Conservation (phyloP, 1,284 basidiomycete genomes). For the Inonotus hispidus region DNA sequence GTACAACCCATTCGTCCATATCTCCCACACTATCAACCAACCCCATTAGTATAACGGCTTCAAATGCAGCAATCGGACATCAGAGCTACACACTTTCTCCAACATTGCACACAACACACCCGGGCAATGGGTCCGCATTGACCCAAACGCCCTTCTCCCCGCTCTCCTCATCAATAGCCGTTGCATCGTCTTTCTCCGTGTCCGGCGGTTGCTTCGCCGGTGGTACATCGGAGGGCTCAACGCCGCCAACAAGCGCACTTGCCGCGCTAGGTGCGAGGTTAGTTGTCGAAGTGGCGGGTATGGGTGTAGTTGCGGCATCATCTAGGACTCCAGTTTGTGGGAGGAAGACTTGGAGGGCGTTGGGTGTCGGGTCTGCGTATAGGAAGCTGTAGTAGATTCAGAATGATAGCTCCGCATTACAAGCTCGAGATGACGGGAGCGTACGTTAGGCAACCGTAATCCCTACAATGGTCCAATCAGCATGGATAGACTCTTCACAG, state of each 20-base stretch:
- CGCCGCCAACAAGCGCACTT: constrained; percentile 3
- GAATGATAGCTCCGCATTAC: neutral
- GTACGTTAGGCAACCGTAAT: constrained; percentile 84
- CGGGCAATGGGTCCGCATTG: constrained; percentile 70
- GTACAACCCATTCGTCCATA: constrained; percentile 80
- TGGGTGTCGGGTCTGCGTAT: constrained; percentile 70
- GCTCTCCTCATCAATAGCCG: constrained; percentile 43
- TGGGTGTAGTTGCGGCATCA: constrained; percentile 27
- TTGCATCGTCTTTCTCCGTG: neutral
- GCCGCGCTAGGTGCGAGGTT: constrained; percentile 17
- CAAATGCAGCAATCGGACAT: neutral
- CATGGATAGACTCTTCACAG: constrained; percentile 3
- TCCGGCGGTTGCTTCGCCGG: neutral
- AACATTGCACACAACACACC: constrained; percentile 77
- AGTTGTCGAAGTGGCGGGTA: constrained; percentile 2
- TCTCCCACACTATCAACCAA: constrained; percentile 64
- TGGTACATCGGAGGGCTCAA: neutral
- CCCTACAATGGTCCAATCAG: constrained; percentile 37
- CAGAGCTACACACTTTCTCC: constrained; percentile 64
- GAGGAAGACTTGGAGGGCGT: constrained; percentile 77
- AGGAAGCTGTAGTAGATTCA: constrained; percentile 50
- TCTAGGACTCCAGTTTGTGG: constrained; percentile 33
- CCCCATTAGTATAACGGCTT: neutral
- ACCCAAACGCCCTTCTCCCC: constrained; percentile 67
- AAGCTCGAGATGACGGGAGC: constrained; percentile 19